A percentile compares a stretch with the other conserved stretches of the same genome.
These are phyloP conservation scores for Stephanodiscus triporus DNA, from an alignment of 108 stramenopile genomes.

Conservation along the genomic window DNA sequence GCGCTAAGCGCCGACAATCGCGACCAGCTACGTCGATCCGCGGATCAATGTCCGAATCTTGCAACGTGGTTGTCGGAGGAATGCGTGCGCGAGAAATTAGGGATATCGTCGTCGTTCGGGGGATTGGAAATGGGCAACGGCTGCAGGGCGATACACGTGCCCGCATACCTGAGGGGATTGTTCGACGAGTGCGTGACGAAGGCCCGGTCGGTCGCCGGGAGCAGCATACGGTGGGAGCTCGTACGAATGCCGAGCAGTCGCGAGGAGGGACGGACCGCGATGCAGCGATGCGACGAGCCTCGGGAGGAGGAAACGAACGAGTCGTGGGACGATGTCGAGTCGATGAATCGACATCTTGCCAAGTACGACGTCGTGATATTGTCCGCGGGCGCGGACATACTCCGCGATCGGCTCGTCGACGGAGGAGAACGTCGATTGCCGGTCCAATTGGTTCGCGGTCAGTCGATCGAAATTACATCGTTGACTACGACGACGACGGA, in stretches of 20 bases:
- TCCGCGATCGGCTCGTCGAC: slow-evolving; percentile 41
- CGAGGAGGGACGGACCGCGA: no score
- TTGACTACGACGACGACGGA: slow-evolving; percentile 7
- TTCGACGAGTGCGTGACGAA: slow-evolving; percentile 55
- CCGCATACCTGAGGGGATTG: slow-evolving; percentile 70
- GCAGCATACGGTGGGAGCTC: slow-evolving; percentile 28
- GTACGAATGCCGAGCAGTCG: slow-evolving; percentile 4
- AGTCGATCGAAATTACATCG: slow-evolving; percentile 70
- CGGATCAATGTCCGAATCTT: slow-evolving; percentile 33
- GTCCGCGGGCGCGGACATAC: slow-evolving; percentile 73
- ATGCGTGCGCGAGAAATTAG: slow-evolving; percentile 34
- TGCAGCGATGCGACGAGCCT: no score
- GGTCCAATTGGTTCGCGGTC: slow-evolving; percentile 80
- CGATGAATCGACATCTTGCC: slow-evolving; percentile 22
- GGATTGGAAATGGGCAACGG: slow-evolving; percentile 64
- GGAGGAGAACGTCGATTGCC: slow-evolving; percentile 44
- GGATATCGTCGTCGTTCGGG: slow-evolving; percentile 50
- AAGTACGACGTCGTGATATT: slow-evolving; percentile 63
- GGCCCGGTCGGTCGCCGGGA: slow-evolving; percentile 19
- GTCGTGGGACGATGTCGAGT: slow-evolving; percentile 15
- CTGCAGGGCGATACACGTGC: slow-evolving; percentile 80
- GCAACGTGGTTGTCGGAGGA: slow-evolving; percentile 64
- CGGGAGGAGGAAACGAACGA: no score
- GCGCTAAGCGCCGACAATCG: slow-evolving; percentile 60
- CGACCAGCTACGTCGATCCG: slow-evolving; percentile 45